Base-by-base conservation (phyloP, 139 green algal genomes). In the Chlorella sp. region DNA sequence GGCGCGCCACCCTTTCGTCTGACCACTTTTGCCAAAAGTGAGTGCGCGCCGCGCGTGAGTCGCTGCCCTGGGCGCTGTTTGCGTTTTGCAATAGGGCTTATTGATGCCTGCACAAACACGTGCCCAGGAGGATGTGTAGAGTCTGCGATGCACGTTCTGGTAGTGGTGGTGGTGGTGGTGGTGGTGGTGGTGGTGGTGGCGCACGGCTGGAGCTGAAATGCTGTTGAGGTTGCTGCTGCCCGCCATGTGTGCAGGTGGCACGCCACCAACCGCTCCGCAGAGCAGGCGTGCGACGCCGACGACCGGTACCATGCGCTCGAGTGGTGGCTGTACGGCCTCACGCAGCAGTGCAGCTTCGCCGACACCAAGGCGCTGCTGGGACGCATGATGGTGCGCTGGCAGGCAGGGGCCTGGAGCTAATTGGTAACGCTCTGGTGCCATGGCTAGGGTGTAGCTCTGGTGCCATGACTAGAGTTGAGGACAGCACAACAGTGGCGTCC, bases 231-330 rank as follows among this genome's bases (percentile, higher is more conserved):
- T n/a, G n/a, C n/a, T n/a, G n/a, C n/a, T n/a, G n/a, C n/a, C n/a
- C n/a, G n/a, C n/a, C n/a, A n/a, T n/a, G n/a, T n/a, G 17, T 55
- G 42, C 42, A 55, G 42, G 42, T 55, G 42, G 42, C 17, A 10
- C 10, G 42, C 42, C 42, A 55, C 42, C 42, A 55, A 55, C 42
- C 10, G 42, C 10, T 55, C 42, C 42, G 17, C 42, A 17, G 10
- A 24, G 42, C 42, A 17, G 14, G 49, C 36, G 4, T 80, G 75
- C n/a, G 75, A 80, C 34, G 69, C 62, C 1, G 75, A 80, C 62
- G 72, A 80, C 69, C 69, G 69, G 6, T 80, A 68, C 60, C 75
- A 80, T 60, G 62, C 75, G 49, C 69, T 80, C 23, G 75, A 80
- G 70, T 80, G 75, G 75, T 67, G 70, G 62, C n/a, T 76, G 69